phyloP scores from a whole-genome alignment of 176 grass and related monocot species.

The Musa acuminata region DNA sequence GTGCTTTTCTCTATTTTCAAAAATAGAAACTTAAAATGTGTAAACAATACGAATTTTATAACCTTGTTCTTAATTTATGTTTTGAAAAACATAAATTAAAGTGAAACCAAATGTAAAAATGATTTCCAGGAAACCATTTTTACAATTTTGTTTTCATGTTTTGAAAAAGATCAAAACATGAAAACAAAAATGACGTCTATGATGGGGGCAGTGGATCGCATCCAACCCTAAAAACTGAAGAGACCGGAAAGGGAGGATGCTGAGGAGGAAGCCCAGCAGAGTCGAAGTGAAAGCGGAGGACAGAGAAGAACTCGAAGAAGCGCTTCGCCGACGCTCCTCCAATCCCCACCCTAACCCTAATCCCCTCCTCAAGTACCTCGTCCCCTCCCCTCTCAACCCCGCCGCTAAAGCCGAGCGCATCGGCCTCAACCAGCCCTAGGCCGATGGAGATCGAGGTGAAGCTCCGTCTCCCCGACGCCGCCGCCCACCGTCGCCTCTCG shows the following conservation, averaged over 20 bases:
- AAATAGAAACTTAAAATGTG: too few relatives aligned
- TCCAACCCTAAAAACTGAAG: too few relatives aligned
- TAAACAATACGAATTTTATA: too few relatives aligned
- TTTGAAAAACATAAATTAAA: too few relatives aligned
- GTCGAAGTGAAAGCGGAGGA: slow-evolving; percentile 59
- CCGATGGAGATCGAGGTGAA: slow-evolving; percentile 78
- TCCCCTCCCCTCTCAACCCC: slow-evolving; percentile 32
- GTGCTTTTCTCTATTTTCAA: too few relatives aligned
- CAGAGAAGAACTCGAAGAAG: slow-evolving; percentile 56
- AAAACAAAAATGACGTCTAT: too few relatives aligned
- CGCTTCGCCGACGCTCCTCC: slow-evolving; percentile 34
- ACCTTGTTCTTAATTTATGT: too few relatives aligned
- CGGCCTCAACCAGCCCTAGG: slow-evolving; percentile 36
- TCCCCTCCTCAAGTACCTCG: slow-evolving; percentile 22
- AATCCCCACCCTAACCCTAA: slow-evolving; percentile 9
- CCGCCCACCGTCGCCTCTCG: slow-evolving; percentile 51
- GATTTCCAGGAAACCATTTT: too few relatives aligned
- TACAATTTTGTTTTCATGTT: too few relatives aligned
- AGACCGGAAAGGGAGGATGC: slow-evolving; percentile 18
- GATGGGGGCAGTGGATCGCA: too few relatives aligned
- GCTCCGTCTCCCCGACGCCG: slow-evolving; percentile 54
- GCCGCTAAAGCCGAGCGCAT: slow-evolving; percentile 54
- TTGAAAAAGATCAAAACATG: too few relatives aligned
- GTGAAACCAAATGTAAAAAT: too few relatives aligned
- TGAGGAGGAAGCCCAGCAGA: slow-evolving; percentile 50